phyloP scores from a whole-genome alignment of 2,329 filamentous ascomycete species.

The Fusarium nisikadoi region DNA sequence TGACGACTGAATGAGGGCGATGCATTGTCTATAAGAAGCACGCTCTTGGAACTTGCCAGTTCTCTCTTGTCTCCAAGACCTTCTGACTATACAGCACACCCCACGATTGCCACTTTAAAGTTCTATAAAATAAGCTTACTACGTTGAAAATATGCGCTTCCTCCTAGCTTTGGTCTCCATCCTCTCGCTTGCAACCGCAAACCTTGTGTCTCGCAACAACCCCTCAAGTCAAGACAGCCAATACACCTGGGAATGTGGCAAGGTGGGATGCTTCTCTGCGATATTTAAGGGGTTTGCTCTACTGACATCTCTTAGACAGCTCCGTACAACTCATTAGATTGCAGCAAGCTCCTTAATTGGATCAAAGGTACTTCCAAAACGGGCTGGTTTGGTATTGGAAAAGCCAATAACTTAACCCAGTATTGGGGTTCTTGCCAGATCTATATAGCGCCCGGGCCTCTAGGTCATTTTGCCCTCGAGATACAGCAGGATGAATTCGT shows the following conservation, averaged over 20 bases:
- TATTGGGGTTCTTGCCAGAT: not conserved
- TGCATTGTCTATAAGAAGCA: not conserved
- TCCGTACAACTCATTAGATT: not conserved
- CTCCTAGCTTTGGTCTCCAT: not conserved
- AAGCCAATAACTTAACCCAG: not conserved
- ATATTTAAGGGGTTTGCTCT: not conserved
- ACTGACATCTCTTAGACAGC: not conserved
- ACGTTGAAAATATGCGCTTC: not conserved
- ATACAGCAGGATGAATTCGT: not conserved
- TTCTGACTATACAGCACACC: not conserved
- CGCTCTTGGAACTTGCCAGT: not conserved
- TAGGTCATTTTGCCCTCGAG: not conserved
- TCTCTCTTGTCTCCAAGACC: not conserved
- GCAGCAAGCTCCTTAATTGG: not conserved
- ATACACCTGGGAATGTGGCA: constrained; percentile 15
- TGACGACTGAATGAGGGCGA: not conserved
- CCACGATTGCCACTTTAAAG: not conserved
- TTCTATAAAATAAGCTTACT: not conserved
- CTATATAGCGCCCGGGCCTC: not conserved
- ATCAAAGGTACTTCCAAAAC: not conserved
- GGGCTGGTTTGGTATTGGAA: not conserved
- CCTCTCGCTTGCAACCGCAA: not conserved
- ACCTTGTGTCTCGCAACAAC: not conserved
- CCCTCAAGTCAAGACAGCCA: not conserved
- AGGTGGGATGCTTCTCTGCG: not conserved